Evolutionary conservation across 768 basidiomycete species (phyloP), one percentile per base, ranked within the genome.

Genomic region (Boletellus ananiceps): DNA sequence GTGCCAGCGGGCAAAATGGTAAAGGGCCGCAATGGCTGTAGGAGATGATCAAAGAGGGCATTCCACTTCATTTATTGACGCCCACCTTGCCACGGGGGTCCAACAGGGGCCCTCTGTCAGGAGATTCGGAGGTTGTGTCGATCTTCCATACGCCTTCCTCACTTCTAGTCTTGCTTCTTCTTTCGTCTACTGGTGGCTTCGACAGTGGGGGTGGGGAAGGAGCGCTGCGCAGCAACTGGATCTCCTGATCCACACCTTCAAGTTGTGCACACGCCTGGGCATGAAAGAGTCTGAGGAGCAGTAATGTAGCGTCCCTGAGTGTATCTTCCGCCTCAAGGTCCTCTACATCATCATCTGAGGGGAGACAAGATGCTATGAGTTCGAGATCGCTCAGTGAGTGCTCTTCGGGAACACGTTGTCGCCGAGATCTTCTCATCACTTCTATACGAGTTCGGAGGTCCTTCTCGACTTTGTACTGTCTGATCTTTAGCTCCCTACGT

Each of bases 401-500:
- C 18, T 69, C 69, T 25, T 59, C 60, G 1, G 62, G 42, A 31
- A 71, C 51, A 2, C 63, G 51, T 37, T 79, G 77, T 45, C 75
- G 66, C 44, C 76, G 75, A 34, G 76, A 80, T 67, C 77, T 81
- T 43, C 77, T 77, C 18, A 87, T 60, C 37, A 71, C 68, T 69
- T 91, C 79, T 23, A 97, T 80, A 49, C 77, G 77, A 16, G 69
- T 68, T 46, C 82, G 79, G 25, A 97, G 68, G 32, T 88, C 86
- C 66, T 89, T 94, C 68, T 95, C 93, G 49, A 81, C 79, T 67
- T 85, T 83, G 67, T 82, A 97, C 63, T 94, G 93, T 52, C 81
- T 83, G 55, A 99, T 96, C 73, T 96, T 99, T 31, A 84, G 66
- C 56, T 95, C 93, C 57, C 96, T 72, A 48, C 86, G 76, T 61